phyloP scores from a whole-genome alignment of 2,329 filamentous ascomycete species.

The Fusarium clavum region DNA sequence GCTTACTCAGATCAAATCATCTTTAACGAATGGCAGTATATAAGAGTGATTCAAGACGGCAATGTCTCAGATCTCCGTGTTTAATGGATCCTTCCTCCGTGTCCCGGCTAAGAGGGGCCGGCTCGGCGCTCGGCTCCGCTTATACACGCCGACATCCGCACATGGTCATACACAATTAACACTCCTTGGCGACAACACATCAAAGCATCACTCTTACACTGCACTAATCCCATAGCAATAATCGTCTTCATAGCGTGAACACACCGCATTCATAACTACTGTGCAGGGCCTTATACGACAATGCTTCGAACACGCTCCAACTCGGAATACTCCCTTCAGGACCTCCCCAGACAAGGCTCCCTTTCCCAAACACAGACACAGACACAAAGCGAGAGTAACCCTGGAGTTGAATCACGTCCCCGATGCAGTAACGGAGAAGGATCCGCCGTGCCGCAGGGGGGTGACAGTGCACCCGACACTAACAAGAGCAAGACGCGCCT shows the following conservation, averaged over 20 bases:
- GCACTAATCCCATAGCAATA: neutral
- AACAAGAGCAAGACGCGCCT: conserved; percentile 11
- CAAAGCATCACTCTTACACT: neutral
- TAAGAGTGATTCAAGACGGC: neutral
- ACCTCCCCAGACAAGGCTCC: conserved; percentile 19
- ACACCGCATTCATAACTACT: neutral
- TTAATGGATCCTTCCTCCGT: conserved; percentile 10
- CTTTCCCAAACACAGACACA: neutral
- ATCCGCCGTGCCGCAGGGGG: conserved; percentile 41
- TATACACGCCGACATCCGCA: conserved; percentile 31
- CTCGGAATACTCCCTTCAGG: conserved; percentile 42
- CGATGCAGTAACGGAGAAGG: conserved; percentile 32
- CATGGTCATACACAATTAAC: conserved; percentile 4
- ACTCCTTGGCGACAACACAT: conserved; percentile 9
- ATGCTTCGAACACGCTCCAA: conserved; percentile 33
- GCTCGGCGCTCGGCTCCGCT: conserved; percentile 23
- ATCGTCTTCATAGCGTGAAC: neutral
- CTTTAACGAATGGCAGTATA: no score
- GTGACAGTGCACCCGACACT: neutral
- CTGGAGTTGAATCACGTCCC: neutral
- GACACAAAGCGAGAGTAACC: neutral
- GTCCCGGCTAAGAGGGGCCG: conserved; percentile 29
- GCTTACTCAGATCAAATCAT: neutral
- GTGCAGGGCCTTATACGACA: neutral
- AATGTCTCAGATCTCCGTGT: conserved; percentile 8